Percentiles rank a stretch among this genome's conserved stretches.
Evolutionary conservation across 2,329 filamentous ascomycete genomes (phyloP).

Genomic region (Ophiocordyceps camponoti-rufipedis): DNA sequence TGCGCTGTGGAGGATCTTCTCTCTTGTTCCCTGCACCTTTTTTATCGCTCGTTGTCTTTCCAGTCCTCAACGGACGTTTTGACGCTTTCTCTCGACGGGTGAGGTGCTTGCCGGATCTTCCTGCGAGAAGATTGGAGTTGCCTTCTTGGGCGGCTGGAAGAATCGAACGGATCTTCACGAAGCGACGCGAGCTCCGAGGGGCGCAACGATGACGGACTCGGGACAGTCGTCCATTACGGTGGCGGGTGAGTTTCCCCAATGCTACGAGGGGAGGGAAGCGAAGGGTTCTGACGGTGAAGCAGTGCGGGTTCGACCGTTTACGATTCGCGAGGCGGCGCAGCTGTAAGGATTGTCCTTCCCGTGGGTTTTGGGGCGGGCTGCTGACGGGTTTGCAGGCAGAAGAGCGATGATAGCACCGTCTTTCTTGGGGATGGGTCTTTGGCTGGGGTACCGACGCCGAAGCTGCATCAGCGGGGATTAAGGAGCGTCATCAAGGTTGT

Average conservation of each 20-base stretch:
- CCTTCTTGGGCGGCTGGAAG: too few relatives aligned
- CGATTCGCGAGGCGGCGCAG: slow-evolving; percentile 88
- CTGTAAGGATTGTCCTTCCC: slow-evolving; percentile 31
- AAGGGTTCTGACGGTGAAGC: slow-evolving; percentile 9
- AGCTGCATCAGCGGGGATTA: slow-evolving; percentile 70
- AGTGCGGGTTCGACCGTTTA: slow-evolving; percentile 57
- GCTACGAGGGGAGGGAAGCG: background rate
- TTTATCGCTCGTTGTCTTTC: background rate
- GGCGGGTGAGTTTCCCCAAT: slow-evolving; percentile 22
- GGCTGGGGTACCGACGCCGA: slow-evolving; percentile 69
- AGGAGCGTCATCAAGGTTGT: slow-evolving; percentile 89
- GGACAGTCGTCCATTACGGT: slow-evolving; percentile 38
- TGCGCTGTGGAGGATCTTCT: too few relatives aligned
- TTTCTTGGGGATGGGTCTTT: slow-evolving; percentile 96
- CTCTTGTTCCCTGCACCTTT: background rate
- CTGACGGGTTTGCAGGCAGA: slow-evolving; percentile 23
- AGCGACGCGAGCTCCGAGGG: background rate
- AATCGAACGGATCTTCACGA: background rate
- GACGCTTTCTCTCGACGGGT: background rate
- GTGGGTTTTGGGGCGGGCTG: slow-evolving; percentile 1
- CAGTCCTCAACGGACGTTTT: background rate
- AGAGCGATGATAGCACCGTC: slow-evolving; percentile 64
- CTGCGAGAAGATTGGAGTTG: too few relatives aligned
- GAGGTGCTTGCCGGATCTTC: background rate
- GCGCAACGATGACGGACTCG: slow-evolving; percentile 8